A percentile compares a stretch with the other conserved stretches of the same genome.
Evolutionary conservation across 2,329 filamentous ascomycete species (phyloP).

Genomic region (Fusarium oxysporum): DNA sequence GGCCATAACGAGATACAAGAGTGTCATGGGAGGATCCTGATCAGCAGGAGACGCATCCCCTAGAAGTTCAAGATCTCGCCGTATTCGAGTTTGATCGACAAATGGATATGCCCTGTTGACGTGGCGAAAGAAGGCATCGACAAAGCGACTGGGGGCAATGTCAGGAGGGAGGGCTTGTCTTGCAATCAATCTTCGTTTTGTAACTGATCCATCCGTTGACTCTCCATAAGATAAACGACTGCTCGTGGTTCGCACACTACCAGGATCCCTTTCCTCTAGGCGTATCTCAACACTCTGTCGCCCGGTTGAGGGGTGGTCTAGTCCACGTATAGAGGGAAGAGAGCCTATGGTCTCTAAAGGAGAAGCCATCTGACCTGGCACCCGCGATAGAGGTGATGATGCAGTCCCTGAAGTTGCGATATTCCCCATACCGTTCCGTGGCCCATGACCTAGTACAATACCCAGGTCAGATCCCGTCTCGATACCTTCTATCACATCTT

Average conservation of each 20-base stretch:
- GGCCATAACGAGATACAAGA: constrained; percentile 59
- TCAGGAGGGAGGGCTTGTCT: constrained; percentile 39
- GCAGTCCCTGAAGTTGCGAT: constrained; percentile 4
- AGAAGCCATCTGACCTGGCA: constrained; percentile 29
- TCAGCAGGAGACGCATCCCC: constrained; percentile 46
- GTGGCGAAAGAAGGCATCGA: constrained; percentile 59
- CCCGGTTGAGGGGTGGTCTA: constrained; percentile 15
- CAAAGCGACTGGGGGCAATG: constrained; percentile 49
- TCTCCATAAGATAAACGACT: constrained; percentile 39
- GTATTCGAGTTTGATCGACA: constrained; percentile 52
- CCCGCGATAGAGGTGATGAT: constrained; percentile 26
- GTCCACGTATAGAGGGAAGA: constrained; percentile 7
- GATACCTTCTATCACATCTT: constrained; percentile 48
- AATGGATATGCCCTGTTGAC: constrained; percentile 60
- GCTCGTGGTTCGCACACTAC: constrained; percentile 37
- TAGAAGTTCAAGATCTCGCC: constrained; percentile 50
- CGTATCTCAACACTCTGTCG: constrained; percentile 25
- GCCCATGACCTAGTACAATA: constrained; percentile 11
- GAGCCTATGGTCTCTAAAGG: constrained; percentile 22
- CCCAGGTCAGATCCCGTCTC: constrained; percentile 52
- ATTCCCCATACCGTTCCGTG: neutral
- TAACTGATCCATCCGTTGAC: constrained; percentile 33
- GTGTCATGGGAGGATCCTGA: constrained; percentile 46
- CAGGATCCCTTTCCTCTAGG: constrained; percentile 35
- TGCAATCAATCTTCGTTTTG: constrained; percentile 31